Evolutionary conservation across 805 yeast genomes (phyloP).

Genomic region (Ogataea angusta): DNA sequence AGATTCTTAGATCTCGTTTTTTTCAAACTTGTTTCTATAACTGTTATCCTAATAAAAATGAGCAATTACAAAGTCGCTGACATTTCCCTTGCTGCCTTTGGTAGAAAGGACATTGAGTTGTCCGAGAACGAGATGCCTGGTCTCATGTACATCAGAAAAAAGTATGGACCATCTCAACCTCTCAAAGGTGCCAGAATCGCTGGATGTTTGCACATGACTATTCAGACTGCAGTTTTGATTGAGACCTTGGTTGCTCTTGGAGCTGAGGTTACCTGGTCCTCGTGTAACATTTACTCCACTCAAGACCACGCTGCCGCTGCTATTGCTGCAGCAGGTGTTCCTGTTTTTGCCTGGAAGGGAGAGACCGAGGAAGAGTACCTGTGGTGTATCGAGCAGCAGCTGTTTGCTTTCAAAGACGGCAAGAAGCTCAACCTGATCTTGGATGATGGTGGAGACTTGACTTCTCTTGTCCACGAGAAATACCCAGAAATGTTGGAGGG

Average conservation of each 20-base stretch:
- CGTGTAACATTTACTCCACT: constrained; percentile 98
- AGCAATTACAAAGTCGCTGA: constrained; percentile 85
- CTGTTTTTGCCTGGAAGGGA: constrained; percentile 99
- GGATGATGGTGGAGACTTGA: constrained; percentile 99
- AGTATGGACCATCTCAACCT: constrained; percentile 90
- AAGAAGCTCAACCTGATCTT: constrained; percentile 93
- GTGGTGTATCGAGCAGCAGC: constrained; percentile 99
- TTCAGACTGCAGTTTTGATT: constrained; percentile 97
- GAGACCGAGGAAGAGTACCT: constrained; percentile 99
- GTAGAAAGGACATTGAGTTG: constrained; percentile 98
- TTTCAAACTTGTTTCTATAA: background rate
- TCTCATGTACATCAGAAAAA: constrained; percentile 93
- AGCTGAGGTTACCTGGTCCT: constrained; percentile 99
- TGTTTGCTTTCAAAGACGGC: constrained; percentile 94
- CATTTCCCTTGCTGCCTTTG: constrained; percentile 97
- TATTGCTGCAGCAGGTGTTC: constrained; percentile 98
- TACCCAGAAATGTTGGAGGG: constrained; percentile 95
- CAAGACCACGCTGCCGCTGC: constrained; percentile 99
- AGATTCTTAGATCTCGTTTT: constrained; percentile 8
- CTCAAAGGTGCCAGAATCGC: constrained; percentile 98
- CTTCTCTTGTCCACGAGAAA: constrained; percentile 93
- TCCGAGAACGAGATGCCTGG: constrained; percentile 99
- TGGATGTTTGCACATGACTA: constrained; percentile 99
- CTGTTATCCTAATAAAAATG: constrained; percentile 33
- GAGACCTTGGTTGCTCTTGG: constrained; percentile 97